phyloP scores from a whole-genome alignment of 164 flowering plant genomes.

The Pachysandra terminalis region DNA sequence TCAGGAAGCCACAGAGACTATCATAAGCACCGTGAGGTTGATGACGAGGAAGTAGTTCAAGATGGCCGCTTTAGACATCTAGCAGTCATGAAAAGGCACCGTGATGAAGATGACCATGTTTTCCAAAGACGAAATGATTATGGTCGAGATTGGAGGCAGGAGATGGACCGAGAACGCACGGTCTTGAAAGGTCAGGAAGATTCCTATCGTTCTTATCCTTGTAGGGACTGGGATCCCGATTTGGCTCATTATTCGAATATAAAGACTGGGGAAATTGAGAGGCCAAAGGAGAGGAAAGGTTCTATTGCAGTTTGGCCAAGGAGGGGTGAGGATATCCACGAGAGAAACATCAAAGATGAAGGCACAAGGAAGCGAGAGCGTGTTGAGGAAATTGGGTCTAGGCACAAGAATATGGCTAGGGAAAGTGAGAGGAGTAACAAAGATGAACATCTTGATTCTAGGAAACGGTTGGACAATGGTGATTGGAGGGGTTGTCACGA shows the following conservation, averaged over 20 bases:
- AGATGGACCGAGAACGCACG: constrained; percentile 43
- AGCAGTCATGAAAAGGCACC: constrained; percentile 37
- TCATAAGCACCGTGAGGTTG: constrained; percentile 47
- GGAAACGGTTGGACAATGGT: constrained; percentile 67
- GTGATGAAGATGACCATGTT: constrained; percentile 46
- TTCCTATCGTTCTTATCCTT: constrained; percentile 30
- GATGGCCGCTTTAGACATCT: constrained; percentile 35
- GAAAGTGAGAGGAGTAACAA: constrained; percentile 64
- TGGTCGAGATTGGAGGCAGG: constrained; percentile 42
- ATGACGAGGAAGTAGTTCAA: constrained; percentile 78
- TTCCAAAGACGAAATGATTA: constrained; percentile 44
- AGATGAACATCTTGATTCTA: constrained; percentile 56
- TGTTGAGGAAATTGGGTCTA: constrained; percentile 56
- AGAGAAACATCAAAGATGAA: constrained; percentile 57
- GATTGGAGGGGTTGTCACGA: constrained; percentile 61
- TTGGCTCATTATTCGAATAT: constrained; percentile 28
- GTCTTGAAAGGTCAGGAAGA: constrained; percentile 57
- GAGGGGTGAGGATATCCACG: constrained; percentile 63
- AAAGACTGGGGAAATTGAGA: constrained; percentile 53
- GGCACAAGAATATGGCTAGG: constrained; percentile 52
- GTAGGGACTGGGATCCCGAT: constrained; percentile 55
- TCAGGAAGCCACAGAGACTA: constrained; percentile 70
- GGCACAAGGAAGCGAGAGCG: constrained; percentile 61
- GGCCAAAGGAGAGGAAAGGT: constrained; percentile 62
- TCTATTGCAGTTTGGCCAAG: constrained; percentile 51